Conservation (phyloP, 768 basidiomycete genomes). For the Pleurotus citrinopileatus region DNA sequence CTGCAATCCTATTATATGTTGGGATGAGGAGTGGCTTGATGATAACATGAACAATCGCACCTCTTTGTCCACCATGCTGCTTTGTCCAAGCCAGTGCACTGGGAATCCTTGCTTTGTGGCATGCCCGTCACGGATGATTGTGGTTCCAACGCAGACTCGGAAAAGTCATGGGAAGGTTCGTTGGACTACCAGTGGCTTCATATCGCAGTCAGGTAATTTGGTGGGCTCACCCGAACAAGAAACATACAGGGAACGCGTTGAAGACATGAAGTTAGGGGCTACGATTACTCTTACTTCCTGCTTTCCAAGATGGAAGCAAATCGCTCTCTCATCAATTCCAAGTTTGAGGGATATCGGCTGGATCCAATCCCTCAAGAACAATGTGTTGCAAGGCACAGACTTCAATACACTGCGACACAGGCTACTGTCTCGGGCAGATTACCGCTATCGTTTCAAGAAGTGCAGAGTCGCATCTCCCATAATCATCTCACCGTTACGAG, state of each 20-base stretch:
- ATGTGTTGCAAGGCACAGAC: constrained; percentile 44
- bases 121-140: neutral
- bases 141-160: neutral
- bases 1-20: neutral
- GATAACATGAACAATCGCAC: neutral
- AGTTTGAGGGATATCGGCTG: constrained; percentile 84
- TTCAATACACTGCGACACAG: constrained; percentile 57
- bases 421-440: constrained; percentile 57
- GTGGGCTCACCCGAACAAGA: neutral
- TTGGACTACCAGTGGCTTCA: no score
- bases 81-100: neutral
- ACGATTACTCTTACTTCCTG: neutral
- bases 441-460: constrained; percentile 74
- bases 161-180: neutral
- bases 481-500: constrained; percentile 67
- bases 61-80: constrained; percentile 9
- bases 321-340: constrained; percentile 66
- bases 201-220: no score
- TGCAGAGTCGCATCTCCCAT: constrained; percentile 80
- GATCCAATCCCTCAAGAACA: constrained; percentile 59
- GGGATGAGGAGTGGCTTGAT: neutral
- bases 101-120: neutral
- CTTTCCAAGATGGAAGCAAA: constrained; percentile 22
- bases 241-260: neutral
- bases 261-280: neutral